Conservation (phyloP, 495 filamentous ascomycete species). For the Trichoderma reesei region DNA sequence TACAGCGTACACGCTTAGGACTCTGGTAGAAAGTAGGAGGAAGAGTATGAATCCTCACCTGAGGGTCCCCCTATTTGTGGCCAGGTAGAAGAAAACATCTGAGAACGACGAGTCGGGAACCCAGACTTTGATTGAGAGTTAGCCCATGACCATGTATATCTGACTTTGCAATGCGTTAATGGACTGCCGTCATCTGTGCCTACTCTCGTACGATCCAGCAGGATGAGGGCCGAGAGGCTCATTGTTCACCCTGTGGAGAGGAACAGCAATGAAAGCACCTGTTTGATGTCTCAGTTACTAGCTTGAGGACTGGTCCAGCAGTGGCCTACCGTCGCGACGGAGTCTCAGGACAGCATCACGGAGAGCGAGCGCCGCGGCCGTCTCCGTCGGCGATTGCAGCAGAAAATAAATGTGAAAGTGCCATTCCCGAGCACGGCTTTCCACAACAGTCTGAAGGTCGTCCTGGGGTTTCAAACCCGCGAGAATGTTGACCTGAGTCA, state of each 20-base stretch:
- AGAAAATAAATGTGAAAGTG: constrained; percentile 12
- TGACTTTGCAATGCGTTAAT: neutral
- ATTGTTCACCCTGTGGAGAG: constrained; percentile 9
- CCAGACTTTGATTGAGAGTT: constrained; percentile 6
- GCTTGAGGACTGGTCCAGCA: neutral
- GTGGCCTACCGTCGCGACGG: constrained; percentile 8
- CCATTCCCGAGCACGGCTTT: constrained; percentile 10
- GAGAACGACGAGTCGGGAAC: constrained; percentile 12
- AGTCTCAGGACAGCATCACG: constrained; percentile 12
- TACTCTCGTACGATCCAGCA: constrained; percentile 10
- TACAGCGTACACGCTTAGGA: too few species aligned
- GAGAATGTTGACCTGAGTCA: neutral
- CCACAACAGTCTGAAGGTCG: constrained; percentile 10
- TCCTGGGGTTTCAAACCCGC: neutral
- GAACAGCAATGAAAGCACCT: constrained; percentile 12
- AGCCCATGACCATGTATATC: neutral
- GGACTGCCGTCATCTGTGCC: neutral
- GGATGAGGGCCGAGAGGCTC: constrained; percentile 9
- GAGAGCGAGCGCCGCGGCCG: constrained; percentile 10
- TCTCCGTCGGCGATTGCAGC: constrained; percentile 10
- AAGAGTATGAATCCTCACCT: neutral
- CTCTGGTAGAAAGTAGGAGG: neutral
- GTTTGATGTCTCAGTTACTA: neutral
- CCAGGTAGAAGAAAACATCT: constrained; percentile 12
- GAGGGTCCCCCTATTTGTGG: constrained; percentile 10